Percentiles rank a stretch among this genome's conserved stretches.
Conservation (phyloP, 768 basidiomycete genomes). For the Cubamyces sp. region DNA sequence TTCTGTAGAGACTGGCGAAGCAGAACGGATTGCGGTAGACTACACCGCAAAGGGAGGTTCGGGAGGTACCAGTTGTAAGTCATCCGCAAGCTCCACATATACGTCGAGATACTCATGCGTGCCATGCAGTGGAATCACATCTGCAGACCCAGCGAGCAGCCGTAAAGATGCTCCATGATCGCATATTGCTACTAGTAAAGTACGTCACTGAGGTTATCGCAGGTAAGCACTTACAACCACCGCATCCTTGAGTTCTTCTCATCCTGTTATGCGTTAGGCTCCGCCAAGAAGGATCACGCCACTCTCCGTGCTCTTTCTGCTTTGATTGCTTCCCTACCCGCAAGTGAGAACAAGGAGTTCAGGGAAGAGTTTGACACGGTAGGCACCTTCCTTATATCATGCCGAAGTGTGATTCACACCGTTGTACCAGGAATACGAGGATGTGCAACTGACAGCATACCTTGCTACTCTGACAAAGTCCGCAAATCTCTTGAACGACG, state of each 20-base stretch:
- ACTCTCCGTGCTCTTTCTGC: constrained; percentile 85
- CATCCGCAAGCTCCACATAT: no score
- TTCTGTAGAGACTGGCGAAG: constrained; percentile 95
- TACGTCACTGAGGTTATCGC: constrained; percentile 81
- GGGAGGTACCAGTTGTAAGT: constrained; percentile 78
- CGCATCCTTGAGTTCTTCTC: not conserved
- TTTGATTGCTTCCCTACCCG: constrained; percentile 85
- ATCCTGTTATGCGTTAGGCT: constrained; percentile 47
- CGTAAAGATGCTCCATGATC: constrained; percentile 94
- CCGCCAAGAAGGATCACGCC: constrained; percentile 75
- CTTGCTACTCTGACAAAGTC: constrained; percentile 89
- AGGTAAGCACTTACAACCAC: constrained; percentile 48
- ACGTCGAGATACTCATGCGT: not conserved
- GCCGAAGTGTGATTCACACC: constrained; percentile 8
- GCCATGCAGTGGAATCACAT: constrained; percentile 78
- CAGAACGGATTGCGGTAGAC: constrained; percentile 97
- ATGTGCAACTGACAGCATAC: constrained; percentile 91
- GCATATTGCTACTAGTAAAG: constrained; percentile 82
- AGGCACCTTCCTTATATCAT: constrained; percentile 24
- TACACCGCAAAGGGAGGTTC: constrained; percentile 89
- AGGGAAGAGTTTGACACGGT: constrained; percentile 90
- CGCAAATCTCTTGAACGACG: constrained; percentile 86
- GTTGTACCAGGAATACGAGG: constrained; percentile 81
- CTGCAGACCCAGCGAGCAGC: constrained; percentile 92
- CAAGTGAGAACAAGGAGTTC: constrained; percentile 82